Conservation (phyloP, 441 rosid species). For the Croton setiger region DNA sequence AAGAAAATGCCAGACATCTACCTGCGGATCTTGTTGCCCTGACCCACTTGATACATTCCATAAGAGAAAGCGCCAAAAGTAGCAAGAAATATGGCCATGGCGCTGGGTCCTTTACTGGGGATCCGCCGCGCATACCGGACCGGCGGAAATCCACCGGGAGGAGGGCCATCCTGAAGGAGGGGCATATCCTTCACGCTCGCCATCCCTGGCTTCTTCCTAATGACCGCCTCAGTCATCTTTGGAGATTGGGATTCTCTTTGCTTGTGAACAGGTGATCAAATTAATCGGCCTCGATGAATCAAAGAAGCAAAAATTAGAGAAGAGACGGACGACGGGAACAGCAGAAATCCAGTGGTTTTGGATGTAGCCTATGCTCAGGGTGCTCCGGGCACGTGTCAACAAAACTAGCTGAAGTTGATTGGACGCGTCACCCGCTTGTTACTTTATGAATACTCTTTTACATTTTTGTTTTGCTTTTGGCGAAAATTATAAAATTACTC, state of each 20-base stretch:
- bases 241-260: neutral
- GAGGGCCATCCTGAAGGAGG: conserved; percentile 89
- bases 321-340: neutral
- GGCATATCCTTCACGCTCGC: conserved; percentile 99
- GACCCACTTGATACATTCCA: conserved; percentile 95
- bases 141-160: conserved; percentile 94
- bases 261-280: too few relatives aligned
- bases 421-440: neutral
- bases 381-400: neutral
- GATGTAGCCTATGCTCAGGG: neutral
- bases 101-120: conserved; percentile 88
- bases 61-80: conserved; percentile 81
- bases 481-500: too few relatives aligned
- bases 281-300: neutral
- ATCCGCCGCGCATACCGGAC: conserved; percentile 90
- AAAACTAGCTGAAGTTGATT: neutral
- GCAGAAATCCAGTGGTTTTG: neutral
- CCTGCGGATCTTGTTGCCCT: conserved; percentile 95
- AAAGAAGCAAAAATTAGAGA: neutral
- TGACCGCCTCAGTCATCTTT: conserved; percentile 88
- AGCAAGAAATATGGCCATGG: conserved; percentile 77
- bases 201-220: conserved; percentile 97
- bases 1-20: conserved; percentile 7
- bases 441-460: neutral
- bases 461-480: too few relatives aligned